phyloP scores from a whole-genome alignment of 228 moss, liverwort and hornwort species.

The Sphagnum magellanicum region DNA sequence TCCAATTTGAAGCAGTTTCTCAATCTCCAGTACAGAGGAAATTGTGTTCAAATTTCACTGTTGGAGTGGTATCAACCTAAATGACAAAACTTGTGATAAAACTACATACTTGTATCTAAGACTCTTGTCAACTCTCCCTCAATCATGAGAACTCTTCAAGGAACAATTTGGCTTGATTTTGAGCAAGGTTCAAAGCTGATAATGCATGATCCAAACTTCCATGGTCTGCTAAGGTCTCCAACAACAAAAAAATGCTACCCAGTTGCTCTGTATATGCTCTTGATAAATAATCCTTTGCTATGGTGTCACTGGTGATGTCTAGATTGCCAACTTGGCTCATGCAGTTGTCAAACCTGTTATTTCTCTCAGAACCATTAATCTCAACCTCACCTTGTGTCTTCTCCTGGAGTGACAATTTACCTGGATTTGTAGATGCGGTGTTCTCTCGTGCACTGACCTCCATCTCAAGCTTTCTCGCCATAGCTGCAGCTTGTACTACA shows the following conservation, averaged over 20 bases:
- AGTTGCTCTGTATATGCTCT: background rate
- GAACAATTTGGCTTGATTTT: background rate
- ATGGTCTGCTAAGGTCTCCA: too few relatives aligned
- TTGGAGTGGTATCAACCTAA: too few relatives aligned
- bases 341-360: background rate
- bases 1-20: too few relatives aligned
- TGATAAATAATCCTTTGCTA: background rate
- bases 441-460: slow-evolving; percentile 45
- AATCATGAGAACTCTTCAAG: too few relatives aligned
- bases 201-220: background rate
- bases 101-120: too few relatives aligned
- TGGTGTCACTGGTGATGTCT: background rate
- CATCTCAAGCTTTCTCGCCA: slow-evolving; percentile 82
- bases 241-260: background rate
- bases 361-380: background rate
- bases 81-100: too few relatives aligned
- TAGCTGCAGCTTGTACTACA: slow-evolving; percentile 60
- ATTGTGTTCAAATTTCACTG: too few relatives aligned
- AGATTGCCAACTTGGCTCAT: background rate
- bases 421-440: background rate
- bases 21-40: too few relatives aligned
- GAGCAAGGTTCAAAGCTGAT: background rate
- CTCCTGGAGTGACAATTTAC: background rate
- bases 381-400: background rate
- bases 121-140: too few relatives aligned